These are phyloP conservation scores for Chara braunii DNA, from an alignment of 139 green algal genomes.

Conservation along the genomic window DNA sequence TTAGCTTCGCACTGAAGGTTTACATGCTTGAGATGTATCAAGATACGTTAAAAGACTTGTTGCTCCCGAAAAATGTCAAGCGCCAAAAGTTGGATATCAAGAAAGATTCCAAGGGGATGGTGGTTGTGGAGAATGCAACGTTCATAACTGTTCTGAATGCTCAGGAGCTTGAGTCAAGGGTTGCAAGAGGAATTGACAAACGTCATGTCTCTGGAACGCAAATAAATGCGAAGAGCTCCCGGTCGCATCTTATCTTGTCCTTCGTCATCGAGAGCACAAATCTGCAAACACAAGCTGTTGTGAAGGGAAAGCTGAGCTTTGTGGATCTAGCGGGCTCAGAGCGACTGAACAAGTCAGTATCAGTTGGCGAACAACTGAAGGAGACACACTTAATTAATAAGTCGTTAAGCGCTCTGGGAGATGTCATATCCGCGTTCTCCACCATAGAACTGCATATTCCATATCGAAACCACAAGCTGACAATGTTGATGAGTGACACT, in stretches of 20 bases:
- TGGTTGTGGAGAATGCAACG: slow-evolving; percentile 76
- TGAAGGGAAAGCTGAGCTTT: slow-evolving; percentile 72
- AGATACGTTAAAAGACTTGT: slow-evolving; percentile 72
- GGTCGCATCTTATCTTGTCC: slow-evolving; percentile 87
- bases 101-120: slow-evolving; percentile 90
- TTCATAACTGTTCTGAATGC: slow-evolving; percentile 43
- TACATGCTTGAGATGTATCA: slow-evolving; percentile 98
- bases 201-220: slow-evolving; percentile 31
- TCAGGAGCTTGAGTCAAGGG: slow-evolving; percentile 29
- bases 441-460: slow-evolving; percentile 76
- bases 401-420: slow-evolving; percentile 82
- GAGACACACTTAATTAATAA: slow-evolving; percentile 99
- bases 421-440: slow-evolving; percentile 90
- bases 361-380: slow-evolving; percentile 83
- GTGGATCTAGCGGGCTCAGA: slow-evolving; percentile 92
- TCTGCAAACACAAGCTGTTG: slow-evolving; percentile 81
- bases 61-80: slow-evolving; percentile 50
- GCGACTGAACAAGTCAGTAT: slow-evolving; percentile 87
- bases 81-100: slow-evolving; percentile 97
- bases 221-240: slow-evolving; percentile 46
- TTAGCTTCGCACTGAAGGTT: slow-evolving; percentile 52
- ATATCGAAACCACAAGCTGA: slow-evolving; percentile 98
- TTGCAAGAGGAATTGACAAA: slow-evolving; percentile 33
- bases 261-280: slow-evolving; percentile 88
- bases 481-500: slow-evolving; percentile 92